These are phyloP conservation scores for Tylopilus rubrobrunneus DNA, from an alignment of 768 basidiomycete species.

Conservation along the genomic window DNA sequence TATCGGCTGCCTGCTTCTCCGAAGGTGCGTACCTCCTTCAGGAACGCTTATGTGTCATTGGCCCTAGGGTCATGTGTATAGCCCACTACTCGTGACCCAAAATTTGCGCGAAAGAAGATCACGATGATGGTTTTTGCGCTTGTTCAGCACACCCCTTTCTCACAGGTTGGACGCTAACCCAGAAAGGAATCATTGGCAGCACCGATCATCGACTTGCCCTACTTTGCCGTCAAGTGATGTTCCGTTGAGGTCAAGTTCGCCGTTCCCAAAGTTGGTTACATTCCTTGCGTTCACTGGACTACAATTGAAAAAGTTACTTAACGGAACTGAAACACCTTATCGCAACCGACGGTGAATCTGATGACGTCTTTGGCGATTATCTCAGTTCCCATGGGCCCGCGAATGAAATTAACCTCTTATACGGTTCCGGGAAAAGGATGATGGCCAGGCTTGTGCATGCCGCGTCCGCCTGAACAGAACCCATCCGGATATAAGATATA, in stretches of 20 bases:
- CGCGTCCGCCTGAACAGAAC: background rate
- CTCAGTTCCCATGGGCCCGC: background rate
- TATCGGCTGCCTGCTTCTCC: background rate
- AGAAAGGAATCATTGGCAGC: background rate
- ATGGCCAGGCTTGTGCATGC: background rate
- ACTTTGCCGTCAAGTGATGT: background rate
- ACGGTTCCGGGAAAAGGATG: background rate
- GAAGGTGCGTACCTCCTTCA: background rate
- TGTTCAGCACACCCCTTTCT: background rate
- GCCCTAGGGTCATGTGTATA: background rate
- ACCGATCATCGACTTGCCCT: background rate
- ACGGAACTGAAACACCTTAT: too few species aligned
- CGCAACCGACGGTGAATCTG: background rate
- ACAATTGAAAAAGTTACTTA: background rate
- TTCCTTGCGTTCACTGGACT: too few species aligned
- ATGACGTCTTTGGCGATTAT: background rate
- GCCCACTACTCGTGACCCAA: background rate
- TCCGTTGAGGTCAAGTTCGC: background rate
- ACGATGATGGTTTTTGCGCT: background rate
- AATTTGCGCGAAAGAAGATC: background rate
- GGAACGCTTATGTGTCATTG: background rate
- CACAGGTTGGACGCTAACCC: background rate
- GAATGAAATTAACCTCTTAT: background rate
- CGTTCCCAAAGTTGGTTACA: conserved; percentile 1
- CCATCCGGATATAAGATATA: background rate